These are phyloP conservation scores for Cyphellophora europaea DNA, from an alignment of 2,329 filamentous ascomycete species.

Conservation along the genomic window DNA sequence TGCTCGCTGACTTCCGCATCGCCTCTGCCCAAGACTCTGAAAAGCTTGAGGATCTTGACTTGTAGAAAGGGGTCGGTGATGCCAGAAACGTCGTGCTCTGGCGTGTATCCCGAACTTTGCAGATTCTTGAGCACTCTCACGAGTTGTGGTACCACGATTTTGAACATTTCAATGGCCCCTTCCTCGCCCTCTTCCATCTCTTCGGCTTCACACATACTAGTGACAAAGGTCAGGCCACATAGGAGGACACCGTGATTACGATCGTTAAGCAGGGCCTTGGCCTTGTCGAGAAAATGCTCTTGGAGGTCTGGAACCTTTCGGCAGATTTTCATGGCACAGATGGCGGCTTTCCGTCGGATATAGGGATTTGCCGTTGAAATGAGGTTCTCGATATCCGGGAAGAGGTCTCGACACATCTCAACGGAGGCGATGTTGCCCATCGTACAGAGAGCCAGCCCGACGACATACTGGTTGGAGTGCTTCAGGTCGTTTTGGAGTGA, in stretches of 20 bases:
- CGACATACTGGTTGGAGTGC: slow-evolving; percentile 97
- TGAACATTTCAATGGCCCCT: slow-evolving; percentile 82
- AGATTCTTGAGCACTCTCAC: slow-evolving; percentile 87
- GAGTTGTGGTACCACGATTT: slow-evolving; percentile 70
- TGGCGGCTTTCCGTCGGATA: slow-evolving; percentile 87
- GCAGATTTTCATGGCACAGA: slow-evolving; percentile 99
- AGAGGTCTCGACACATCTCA: slow-evolving; percentile 96
- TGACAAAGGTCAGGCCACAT: slow-evolving; percentile 83
- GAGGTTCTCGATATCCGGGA: slow-evolving; percentile 88
- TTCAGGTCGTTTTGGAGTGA: slow-evolving; percentile 95
- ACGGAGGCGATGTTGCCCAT: slow-evolving; percentile 95
- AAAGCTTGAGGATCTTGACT: slow-evolving; percentile 83
- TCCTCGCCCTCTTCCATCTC: slow-evolving; percentile 68
- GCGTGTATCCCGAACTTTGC: slow-evolving; percentile 90
- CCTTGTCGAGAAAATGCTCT: slow-evolving; percentile 95
- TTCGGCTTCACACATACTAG: slow-evolving; percentile 87
- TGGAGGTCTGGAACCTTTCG: slow-evolving; percentile 94
- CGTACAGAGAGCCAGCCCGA: slow-evolving; percentile 90
- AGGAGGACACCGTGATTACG: slow-evolving; percentile 92
- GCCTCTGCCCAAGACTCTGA: slow-evolving; percentile 78
- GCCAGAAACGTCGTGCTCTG: slow-evolving; percentile 95
- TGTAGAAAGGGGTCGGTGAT: slow-evolving; percentile 97
- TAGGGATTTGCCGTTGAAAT: slow-evolving; percentile 95
- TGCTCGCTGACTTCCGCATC: slow-evolving; percentile 85
- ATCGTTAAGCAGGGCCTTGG: slow-evolving; percentile 77